Conservation (phyloP, 2,329 filamentous ascomycete species). For the Podosphaera aphanis region DNA sequence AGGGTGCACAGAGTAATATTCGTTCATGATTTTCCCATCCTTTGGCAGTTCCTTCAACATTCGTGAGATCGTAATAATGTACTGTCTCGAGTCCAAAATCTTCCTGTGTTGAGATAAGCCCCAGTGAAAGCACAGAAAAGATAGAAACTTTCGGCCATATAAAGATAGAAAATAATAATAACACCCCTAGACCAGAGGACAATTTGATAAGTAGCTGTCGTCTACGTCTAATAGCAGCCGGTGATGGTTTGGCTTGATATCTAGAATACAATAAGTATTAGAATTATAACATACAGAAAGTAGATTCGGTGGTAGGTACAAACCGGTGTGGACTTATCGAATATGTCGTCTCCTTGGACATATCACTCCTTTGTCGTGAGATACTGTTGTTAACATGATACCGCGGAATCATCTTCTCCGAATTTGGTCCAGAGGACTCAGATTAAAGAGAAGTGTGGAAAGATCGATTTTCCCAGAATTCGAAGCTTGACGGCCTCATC, state of each 20-base stretch:
- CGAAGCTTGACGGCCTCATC: conserved; percentile 5
- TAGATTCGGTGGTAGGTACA: conserved; percentile 9
- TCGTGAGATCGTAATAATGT: conserved; percentile 84
- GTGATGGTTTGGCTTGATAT: conserved; percentile 65
- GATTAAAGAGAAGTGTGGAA: background rate
- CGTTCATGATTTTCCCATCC: conserved; percentile 95
- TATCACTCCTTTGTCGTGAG: conserved; percentile 26
- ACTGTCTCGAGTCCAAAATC: conserved; percentile 78
- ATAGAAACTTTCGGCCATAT: conserved; percentile 44
- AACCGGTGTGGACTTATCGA: conserved; percentile 81
- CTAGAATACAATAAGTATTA: conserved; percentile 21
- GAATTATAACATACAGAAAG: background rate
- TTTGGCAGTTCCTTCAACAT: conserved; percentile 71
- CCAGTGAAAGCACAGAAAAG: conserved; percentile 42
- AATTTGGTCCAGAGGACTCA: conserved; percentile 6
- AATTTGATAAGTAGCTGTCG: conserved; percentile 50
- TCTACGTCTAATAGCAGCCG: conserved; percentile 46
- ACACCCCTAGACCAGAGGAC: conserved; percentile 30
- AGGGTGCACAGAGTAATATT: conserved; percentile 79
- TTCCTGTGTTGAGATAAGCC: conserved; percentile 40
- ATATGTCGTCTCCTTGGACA: conserved; percentile 40
- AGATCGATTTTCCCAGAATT: conserved; percentile 5
- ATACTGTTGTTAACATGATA: conserved; percentile 63
- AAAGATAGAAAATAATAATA: conserved; percentile 48
- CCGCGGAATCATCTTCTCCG: conserved; percentile 55